These are phyloP conservation scores for Ascobolus immersus DNA, from an alignment of 495 filamentous ascomycete genomes.

Conservation along the genomic window DNA sequence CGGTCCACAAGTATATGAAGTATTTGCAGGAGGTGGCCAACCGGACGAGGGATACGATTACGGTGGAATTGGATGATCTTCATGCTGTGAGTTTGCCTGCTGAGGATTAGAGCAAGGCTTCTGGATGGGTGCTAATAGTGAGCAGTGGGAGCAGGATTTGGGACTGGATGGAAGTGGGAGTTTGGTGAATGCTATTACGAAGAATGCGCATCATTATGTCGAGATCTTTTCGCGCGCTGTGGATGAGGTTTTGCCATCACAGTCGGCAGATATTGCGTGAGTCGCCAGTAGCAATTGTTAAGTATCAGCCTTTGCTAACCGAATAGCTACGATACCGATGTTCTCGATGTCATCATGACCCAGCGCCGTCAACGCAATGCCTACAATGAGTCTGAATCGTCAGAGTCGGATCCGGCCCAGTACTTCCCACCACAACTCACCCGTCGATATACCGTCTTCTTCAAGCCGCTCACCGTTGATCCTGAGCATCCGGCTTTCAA, in stretches of 20 bases:
- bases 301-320: slow-evolving; percentile 4
- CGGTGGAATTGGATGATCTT: slow-evolving; percentile 77
- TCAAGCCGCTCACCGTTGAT: slow-evolving; percentile 62
- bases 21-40: slow-evolving; percentile 72
- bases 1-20: slow-evolving; percentile 72
- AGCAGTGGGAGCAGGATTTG: slow-evolving; percentile 39
- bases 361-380: slow-evolving; percentile 72
- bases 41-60: slow-evolving; percentile 41
- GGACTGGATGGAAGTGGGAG: slow-evolving; percentile 36
- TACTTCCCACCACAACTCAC: slow-evolving; percentile 81
- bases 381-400: slow-evolving; percentile 22
- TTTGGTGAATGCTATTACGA: slow-evolving; percentile 61
- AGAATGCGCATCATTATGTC: slow-evolving; percentile 83
- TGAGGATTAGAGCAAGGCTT: no score
- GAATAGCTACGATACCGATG: slow-evolving; percentile 75
- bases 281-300: no score
- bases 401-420: slow-evolving; percentile 33
- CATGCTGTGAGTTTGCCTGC: slow-evolving; percentile 28
- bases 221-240: slow-evolving; percentile 74
- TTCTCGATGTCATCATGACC: slow-evolving; percentile 84
- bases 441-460: slow-evolving; percentile 77
- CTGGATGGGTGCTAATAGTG: slow-evolving; percentile 1
- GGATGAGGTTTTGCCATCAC: slow-evolving; percentile 61
- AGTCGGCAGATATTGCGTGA: slow-evolving; percentile 52
- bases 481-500: slow-evolving; percentile 34